Conservation (phyloP, 1,284 basidiomycete species). For the Pseudomicrostroma phylloplanum region DNA sequence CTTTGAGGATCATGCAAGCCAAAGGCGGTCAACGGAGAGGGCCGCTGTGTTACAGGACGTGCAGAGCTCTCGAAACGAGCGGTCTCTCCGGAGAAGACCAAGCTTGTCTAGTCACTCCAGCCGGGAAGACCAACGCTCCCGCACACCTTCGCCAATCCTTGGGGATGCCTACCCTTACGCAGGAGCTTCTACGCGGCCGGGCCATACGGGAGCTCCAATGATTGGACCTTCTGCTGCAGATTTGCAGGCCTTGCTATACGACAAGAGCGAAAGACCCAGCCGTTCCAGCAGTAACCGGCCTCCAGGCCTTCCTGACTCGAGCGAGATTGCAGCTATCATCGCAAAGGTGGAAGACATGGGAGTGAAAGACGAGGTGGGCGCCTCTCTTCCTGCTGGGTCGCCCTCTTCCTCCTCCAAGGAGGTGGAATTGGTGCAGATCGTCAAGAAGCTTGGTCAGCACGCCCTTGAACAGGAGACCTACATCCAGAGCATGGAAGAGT, state of each 20-base stretch:
- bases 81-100: not conserved
- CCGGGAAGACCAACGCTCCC: conserved; percentile 19
- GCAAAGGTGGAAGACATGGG: conserved; percentile 31
- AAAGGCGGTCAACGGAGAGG: not conserved
- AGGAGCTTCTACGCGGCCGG: conserved; percentile 10
- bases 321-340: conserved; percentile 21
- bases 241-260: conserved; percentile 38
- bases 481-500: conserved; percentile 10
- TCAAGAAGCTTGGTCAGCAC: conserved; percentile 19
- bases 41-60: not conserved
- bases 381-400: not conserved
- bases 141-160: conserved; percentile 43
- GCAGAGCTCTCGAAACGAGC: not conserved
- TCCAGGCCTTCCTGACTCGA: not conserved
- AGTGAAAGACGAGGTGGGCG: conserved; percentile 13
- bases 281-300: conserved; percentile 7
- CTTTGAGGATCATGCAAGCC: too few relatives aligned
- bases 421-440: conserved; percentile 29
- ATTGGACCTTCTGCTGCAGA: conserved; percentile 38
- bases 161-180: conserved; percentile 21
- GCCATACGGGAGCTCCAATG: conserved; percentile 39
- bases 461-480: conserved; percentile 12
- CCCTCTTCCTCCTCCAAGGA: conserved; percentile 11
- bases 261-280: conserved; percentile 7
- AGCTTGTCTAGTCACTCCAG: not conserved